Conservation (phyloP, 2,329 filamentous ascomycete species). For the Fusarium mundagurra region DNA sequence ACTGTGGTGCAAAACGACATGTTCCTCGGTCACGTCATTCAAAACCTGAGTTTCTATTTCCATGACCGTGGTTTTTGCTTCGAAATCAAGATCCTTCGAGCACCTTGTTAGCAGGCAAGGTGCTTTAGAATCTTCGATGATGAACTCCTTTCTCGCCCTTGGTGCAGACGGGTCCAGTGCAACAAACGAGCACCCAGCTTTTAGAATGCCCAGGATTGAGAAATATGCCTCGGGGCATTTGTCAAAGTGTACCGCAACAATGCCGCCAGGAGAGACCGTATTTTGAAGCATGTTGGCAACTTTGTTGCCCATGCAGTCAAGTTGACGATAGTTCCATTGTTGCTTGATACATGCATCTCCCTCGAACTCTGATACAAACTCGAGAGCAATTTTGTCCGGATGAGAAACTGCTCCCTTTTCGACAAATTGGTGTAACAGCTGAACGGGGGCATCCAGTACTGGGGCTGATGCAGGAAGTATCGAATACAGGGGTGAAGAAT, state of each 20-base stretch:
- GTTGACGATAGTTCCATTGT: conserved; percentile 78
- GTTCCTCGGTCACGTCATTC: not conserved
- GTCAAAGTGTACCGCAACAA: conserved; percentile 82
- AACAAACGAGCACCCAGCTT: conserved; percentile 83
- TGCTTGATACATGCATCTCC: conserved; percentile 56
- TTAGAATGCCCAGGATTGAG: conserved; percentile 82
- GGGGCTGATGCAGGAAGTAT: conserved; percentile 69
- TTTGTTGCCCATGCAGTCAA: conserved; percentile 76
- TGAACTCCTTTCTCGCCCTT: conserved; percentile 77
- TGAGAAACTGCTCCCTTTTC: conserved; percentile 66
- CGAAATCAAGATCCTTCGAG: conserved; percentile 46
- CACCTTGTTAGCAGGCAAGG: conserved; percentile 68
- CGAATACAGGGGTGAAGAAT: conserved; percentile 63
- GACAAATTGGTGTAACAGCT: conserved; percentile 81
- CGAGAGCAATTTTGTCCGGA: conserved; percentile 74
- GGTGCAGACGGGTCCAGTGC: conserved; percentile 82
- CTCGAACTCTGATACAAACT: conserved; percentile 73
- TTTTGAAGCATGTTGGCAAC: conserved; percentile 72
- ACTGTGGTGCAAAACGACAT: conserved; percentile 22
- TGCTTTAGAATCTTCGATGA: conserved; percentile 77
- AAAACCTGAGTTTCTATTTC: conserved; percentile 48
- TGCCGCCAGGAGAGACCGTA: conserved; percentile 63
- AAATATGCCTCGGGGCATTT: conserved; percentile 89
- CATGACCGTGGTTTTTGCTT: conserved; percentile 46
- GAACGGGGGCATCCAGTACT: conserved; percentile 65